Conservation (phyloP, 768 basidiomycete species). For the Pulveroboletus sp. region DNA sequence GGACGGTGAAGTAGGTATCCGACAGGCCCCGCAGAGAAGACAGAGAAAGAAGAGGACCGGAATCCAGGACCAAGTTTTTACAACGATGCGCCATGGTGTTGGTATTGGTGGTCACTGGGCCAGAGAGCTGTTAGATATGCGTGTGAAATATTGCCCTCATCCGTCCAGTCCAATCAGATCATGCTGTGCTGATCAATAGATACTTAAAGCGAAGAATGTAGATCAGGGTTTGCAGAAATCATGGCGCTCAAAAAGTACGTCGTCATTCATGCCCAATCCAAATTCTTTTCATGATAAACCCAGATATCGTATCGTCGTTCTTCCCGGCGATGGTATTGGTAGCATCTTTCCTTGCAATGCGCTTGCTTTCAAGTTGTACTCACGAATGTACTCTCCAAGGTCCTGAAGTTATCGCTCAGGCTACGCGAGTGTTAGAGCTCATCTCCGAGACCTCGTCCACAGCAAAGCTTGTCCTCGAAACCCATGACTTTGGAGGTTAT, state of each 20-base stretch:
- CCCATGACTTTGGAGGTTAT: constrained; percentile 84
- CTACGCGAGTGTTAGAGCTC: constrained; percentile 75
- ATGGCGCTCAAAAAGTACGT: constrained; percentile 48
- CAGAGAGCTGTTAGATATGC: background rate
- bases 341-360: constrained; percentile 13
- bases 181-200: background rate
- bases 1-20: constrained; percentile 80
- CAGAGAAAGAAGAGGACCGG: constrained; percentile 87
- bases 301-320: constrained; percentile 85
- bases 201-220: too few relatives aligned
- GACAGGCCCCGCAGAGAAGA: constrained; percentile 90
- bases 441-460: constrained; percentile 61
- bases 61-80: constrained; percentile 86
- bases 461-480: constrained; percentile 70
- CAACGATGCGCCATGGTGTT: constrained; percentile 46
- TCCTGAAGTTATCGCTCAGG: constrained; percentile 87
- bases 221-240: background rate
- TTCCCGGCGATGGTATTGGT: constrained; percentile 99
- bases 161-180: constrained; percentile 2
- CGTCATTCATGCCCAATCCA: constrained; percentile 9
- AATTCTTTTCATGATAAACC: constrained; percentile 1
- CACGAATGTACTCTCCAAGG: constrained; percentile 42
- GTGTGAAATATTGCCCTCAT: constrained; percentile 9
- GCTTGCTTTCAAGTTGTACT: background rate
- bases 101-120: background rate